phyloP scores from a whole-genome alignment of 2,329 filamentous ascomycete genomes.

The Alternaria ethzedia region DNA sequence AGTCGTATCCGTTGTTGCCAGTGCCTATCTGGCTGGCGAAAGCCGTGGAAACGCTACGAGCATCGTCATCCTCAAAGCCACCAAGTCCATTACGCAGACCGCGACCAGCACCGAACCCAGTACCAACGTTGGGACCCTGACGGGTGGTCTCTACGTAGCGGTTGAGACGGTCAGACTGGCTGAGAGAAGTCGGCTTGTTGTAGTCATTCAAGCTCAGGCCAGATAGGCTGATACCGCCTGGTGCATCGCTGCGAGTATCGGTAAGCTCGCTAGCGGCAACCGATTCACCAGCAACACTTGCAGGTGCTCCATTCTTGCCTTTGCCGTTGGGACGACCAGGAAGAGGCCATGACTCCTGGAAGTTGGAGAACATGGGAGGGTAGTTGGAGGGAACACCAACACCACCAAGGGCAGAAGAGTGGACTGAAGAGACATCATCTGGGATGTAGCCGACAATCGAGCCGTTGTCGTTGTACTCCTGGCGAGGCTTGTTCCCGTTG shows the following conservation, averaged over 20 bases:
- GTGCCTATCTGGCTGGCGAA: constrained; percentile 96
- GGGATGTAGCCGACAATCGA: constrained; percentile 96
- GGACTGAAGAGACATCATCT: constrained; percentile 94
- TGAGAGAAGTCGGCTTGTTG: constrained; percentile 75
- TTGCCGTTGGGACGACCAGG: constrained; percentile 75
- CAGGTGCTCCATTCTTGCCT: constrained; percentile 66
- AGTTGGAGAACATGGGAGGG: constrained; percentile 94
- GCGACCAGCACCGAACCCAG: constrained; percentile 53
- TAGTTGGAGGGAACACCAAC: constrained; percentile 83
- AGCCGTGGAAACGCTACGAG: constrained; percentile 93
- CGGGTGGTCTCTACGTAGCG: constrained; percentile 90
- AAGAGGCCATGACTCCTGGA: constrained; percentile 90
- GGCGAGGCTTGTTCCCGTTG: constrained; percentile 58
- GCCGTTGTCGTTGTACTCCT: constrained; percentile 73
- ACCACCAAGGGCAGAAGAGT: constrained; percentile 87
- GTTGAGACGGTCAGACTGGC: constrained; percentile 88
- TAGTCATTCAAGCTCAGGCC: constrained; percentile 77
- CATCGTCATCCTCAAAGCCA: constrained; percentile 79
- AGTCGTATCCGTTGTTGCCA: constrained; percentile 64
- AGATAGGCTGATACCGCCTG: constrained; percentile 86
- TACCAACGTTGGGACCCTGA: constrained; percentile 58
- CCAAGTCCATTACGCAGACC: constrained; percentile 49
- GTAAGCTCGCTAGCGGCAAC: constrained; percentile 90
- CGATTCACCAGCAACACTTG: constrained; percentile 88
- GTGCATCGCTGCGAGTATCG: constrained; percentile 77